Base-by-base conservation (phyloP, 352 stramenopile genomes). In the Phytopythium chamaehyphon region DNA sequence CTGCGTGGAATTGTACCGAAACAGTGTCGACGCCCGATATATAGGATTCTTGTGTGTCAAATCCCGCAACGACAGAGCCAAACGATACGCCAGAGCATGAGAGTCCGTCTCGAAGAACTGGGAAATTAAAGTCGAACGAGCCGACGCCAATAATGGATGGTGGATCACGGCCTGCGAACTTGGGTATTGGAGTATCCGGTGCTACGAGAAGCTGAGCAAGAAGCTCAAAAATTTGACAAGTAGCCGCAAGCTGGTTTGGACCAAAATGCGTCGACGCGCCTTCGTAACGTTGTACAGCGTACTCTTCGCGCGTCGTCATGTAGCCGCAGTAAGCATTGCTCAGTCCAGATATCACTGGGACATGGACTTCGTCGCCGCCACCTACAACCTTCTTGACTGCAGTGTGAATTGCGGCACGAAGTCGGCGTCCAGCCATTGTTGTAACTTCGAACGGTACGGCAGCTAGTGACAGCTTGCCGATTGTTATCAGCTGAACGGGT, bases 181-280 rank as follows among this genome's bases (percentile, higher is more conserved):
- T 36, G 28, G 43, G 36, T 12, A 54, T 51, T n/a, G 14, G 43
- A 10, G 18, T 33, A 4, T 42, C 19, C 15, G 6, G 6, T 22
- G 21, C 19, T 9, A 26, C n/a, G 15, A 64, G 71, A 26, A 47
- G 55, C 12, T 62, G 48, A 2, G 74, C 65, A 11, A 95, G 66
- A 7, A 74, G 65, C 23, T 90, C 76, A 55, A 95, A 90, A 54
- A 93, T 75, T 54, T 95, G 81, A 26, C 81, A 75, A 9, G 82
- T 88, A 12, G 82, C 86, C 23, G 67, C 66, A 15, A 96, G 66
- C 54, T 96, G 84, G 43, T 95, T 95, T 0, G 84, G 84, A 6
- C 86, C 86, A 39, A 95, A 96, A 55, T 94, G 83, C 24, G 84
- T 96, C 18, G 83, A 96, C 12, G 86, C 84, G n/a, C 86, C 86